Base-by-base conservation (phyloP, 2,329 filamentous ascomycete genomes). In the Aureobasidium sp. region DNA sequence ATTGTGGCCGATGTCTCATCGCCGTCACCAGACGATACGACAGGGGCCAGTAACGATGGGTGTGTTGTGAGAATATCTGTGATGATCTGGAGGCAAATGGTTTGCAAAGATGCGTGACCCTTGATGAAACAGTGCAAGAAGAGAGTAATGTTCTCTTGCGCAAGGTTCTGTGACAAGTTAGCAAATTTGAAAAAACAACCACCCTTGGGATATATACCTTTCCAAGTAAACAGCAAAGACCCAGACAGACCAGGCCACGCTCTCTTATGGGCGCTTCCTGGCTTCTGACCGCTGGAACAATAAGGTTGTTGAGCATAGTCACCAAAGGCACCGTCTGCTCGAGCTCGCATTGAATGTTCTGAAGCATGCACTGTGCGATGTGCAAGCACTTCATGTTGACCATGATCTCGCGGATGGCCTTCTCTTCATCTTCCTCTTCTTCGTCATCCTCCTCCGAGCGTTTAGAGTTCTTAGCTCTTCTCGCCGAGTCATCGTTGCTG, bases 311-410 rank as follows among this genome's bases (percentile, higher is more conserved):
- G 54, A 99, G 81, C 89, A 97, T 97, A n/a, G 90, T 90, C 4
- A 96, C 90, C n/a, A 97, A 78, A 70, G 96, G 88, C 62, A 89
- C 86, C 72, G 96, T 96, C 67, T 92, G 84, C 74, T 97, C 91
- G 41, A 97, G 79, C 69, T 89, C 89, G 64, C 91, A 90, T 59
- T 89, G 83, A 10, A 99, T 90, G 70, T 97, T 96, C 71, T 95
- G 87, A 57, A 99, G 82, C 89, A 97, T 96, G 79, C 91, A 97
- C 74, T 97, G 91, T 30, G 95, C 92, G 67, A 99, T 97, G 71
- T 97, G 90, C 64, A 99, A 81, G 74, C 94, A 97, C 77, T 97
- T 97, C 85, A 97, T 92, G 78, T 97, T 97, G 73, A 97, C 89
- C 79, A 97, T 86, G 71, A 97, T 94, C 75, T 97, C 91, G 66